A percentile compares a stretch with the other conserved stretches of the same genome.
Evolutionary conservation across 2,329 filamentous ascomycete species (phyloP).

Genomic region (Cytospora leucostoma): DNA sequence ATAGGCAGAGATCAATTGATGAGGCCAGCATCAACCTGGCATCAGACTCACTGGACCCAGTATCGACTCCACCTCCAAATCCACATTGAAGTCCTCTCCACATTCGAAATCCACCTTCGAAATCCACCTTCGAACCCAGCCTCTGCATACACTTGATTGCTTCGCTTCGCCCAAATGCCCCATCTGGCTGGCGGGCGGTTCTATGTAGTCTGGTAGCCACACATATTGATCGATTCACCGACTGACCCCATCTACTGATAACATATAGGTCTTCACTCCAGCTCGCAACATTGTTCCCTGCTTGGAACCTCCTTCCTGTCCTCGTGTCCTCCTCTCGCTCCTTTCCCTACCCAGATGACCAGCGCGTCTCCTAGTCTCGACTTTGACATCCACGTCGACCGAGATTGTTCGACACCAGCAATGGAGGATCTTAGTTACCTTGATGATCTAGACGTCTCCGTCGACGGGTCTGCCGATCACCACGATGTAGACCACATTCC

Average conservation of each 20-base stretch:
- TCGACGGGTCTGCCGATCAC: slow-evolving; percentile 11
- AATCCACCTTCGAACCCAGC: not conserved
- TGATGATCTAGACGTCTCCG: slow-evolving; percentile 6
- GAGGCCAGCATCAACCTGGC: slow-evolving; percentile 15
- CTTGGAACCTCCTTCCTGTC: slow-evolving; percentile 2
- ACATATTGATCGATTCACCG: not conserved
- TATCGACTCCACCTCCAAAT: no score
- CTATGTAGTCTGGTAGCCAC: slow-evolving; percentile 1
- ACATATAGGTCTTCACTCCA: not conserved
- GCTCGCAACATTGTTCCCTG: not conserved
- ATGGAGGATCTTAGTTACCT: slow-evolving; percentile 37
- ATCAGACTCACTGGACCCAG: not conserved
- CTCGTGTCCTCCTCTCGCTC: not conserved
- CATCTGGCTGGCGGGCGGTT: not conserved
- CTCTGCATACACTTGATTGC: not conserved
- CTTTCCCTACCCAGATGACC: not conserved
- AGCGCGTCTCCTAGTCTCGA: slow-evolving; percentile 39
- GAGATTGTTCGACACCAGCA: slow-evolving; percentile 45
- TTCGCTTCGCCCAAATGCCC: not conserved
- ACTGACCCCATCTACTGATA: not conserved
- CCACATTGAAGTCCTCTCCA: not conserved
- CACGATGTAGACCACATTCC: slow-evolving; percentile 6
- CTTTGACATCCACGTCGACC: slow-evolving; percentile 52
- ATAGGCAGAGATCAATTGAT: slow-evolving; percentile 2
- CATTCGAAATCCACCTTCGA: slow-evolving; percentile 7